Evolutionary conservation across 2,329 filamentous ascomycete species (phyloP).

Genomic region (Aspergillus sp.): DNA sequence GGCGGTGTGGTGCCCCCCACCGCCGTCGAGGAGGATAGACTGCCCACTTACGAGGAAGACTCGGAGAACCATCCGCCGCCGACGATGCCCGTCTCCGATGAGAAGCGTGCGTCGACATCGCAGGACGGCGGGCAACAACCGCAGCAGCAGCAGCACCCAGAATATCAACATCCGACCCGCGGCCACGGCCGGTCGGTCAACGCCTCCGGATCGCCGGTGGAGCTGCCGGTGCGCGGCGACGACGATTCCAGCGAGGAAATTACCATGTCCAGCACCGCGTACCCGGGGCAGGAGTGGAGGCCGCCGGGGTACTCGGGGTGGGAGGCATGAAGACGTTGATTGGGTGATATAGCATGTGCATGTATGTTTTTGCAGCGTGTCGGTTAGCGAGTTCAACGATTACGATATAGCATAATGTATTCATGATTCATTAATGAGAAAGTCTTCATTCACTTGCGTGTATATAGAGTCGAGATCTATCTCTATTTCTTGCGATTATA

Average conservation of each 20-base stretch:
- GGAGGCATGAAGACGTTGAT: conserved; percentile 8
- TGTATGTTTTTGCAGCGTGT: neutral
- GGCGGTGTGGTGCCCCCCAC: conserved; percentile 3
- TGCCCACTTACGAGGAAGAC: conserved; percentile 20
- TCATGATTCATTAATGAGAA: too few species aligned
- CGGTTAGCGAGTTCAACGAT: neutral
- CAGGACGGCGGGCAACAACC: neutral
- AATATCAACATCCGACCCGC: conserved; percentile 19
- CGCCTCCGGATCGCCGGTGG: conserved; percentile 26
- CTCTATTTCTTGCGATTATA: neutral
- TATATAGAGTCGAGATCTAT: neutral
- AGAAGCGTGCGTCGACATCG: conserved; percentile 6
- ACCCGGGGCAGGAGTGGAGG: conserved; percentile 50
- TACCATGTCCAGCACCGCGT: conserved; percentile 49
- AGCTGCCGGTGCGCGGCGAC: conserved; percentile 31
- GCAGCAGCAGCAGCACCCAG: neutral
- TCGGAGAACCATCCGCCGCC: conserved; percentile 4
- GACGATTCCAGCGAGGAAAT: conserved; percentile 46
- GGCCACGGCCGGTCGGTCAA: conserved; percentile 22
- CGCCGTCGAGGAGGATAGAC: neutral
- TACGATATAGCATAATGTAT: neutral
- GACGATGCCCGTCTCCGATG: conserved; percentile 3
- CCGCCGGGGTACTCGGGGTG: conserved; percentile 26
- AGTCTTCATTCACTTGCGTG: too few species aligned
- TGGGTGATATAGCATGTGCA: neutral